Evolutionary conservation across 2,329 filamentous ascomycete genomes (phyloP).

Genomic region (Trichoderma aggressivum): DNA sequence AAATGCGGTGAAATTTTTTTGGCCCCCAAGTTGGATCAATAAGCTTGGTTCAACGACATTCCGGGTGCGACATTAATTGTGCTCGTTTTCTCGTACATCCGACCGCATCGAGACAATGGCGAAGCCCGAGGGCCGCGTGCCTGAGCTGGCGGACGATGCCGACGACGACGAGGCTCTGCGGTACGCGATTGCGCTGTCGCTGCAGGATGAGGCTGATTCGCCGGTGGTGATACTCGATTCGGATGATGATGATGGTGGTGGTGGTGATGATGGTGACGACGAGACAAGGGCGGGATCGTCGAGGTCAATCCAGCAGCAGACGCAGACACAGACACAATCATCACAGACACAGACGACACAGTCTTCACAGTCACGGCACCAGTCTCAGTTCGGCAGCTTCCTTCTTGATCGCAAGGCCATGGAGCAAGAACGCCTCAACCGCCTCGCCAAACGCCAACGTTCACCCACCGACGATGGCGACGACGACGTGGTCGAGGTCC

Average conservation of each 20-base stretch:
- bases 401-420: constrained; percentile 74
- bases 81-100: neutral
- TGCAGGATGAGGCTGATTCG: constrained; percentile 33
- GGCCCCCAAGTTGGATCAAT: neutral
- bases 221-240: neutral
- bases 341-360: neutral
- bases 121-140: constrained; percentile 13
- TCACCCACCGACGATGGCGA: constrained; percentile 21
- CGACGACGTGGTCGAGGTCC: constrained; percentile 30
- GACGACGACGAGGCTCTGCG: constrained; percentile 60
- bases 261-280: neutral
- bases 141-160: constrained; percentile 31
- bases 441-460: constrained; percentile 55
- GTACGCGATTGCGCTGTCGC: constrained; percentile 58
- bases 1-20: neutral
- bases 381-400: constrained; percentile 37
- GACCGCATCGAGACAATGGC: neutral
- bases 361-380: neutral
- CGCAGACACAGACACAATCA: neutral
- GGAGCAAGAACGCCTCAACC: constrained; percentile 77
- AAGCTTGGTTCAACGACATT: neutral
- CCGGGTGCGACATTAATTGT: neutral
- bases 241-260: neutral
- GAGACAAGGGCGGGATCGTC: neutral
- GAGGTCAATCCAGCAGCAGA: neutral